phyloP scores from a whole-genome alignment of 2,329 filamentous ascomycete genomes.

The Canariomyces notabilis region DNA sequence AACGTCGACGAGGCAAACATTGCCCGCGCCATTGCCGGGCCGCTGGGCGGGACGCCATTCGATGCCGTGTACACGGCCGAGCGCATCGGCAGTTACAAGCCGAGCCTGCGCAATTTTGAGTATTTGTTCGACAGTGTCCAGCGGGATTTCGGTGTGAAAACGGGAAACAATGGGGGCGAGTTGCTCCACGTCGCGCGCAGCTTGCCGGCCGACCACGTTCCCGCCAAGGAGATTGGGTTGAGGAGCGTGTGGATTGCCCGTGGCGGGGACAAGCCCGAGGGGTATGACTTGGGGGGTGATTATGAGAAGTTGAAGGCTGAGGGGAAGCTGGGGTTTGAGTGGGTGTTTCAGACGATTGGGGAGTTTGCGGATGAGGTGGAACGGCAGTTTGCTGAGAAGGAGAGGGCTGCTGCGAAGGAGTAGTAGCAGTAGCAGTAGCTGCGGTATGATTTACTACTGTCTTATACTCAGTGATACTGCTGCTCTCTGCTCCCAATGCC shows the following conservation, averaged over 20 bases:
- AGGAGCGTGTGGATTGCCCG: slow-evolving; percentile 62
- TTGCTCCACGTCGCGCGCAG: slow-evolving; percentile 66
- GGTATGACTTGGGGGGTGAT: slow-evolving; percentile 22
- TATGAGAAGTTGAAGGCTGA: slow-evolving; percentile 19
- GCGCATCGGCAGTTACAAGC: slow-evolving; percentile 69
- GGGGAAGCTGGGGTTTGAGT: slow-evolving; percentile 33
- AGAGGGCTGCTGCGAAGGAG: slow-evolving; percentile 1
- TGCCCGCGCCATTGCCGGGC: slow-evolving; percentile 27
- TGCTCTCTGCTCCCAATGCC: too few species aligned
- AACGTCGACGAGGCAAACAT: slow-evolving; percentile 51
- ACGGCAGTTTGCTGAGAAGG: slow-evolving; percentile 31
- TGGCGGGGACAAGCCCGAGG: slow-evolving; percentile 34
- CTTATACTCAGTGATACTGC: too few species aligned
- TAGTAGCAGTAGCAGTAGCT: not conserved
- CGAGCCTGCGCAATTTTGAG: slow-evolving; percentile 57
- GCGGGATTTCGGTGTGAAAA: slow-evolving; percentile 47
- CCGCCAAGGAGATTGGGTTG: slow-evolving; percentile 56
- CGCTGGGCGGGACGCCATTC: slow-evolving; percentile 47
- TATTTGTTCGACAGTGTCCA: slow-evolving; percentile 54
- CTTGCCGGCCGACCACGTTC: slow-evolving; percentile 61
- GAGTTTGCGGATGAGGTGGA: slow-evolving; percentile 38
- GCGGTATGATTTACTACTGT: not conserved
- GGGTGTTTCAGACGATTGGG: slow-evolving; percentile 35
- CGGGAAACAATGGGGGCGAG: slow-evolving; percentile 38
- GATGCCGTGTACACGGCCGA: slow-evolving; percentile 65